phyloP scores from a whole-genome alignment of 139 green algal species.

The Haematococcus lacustris region DNA sequence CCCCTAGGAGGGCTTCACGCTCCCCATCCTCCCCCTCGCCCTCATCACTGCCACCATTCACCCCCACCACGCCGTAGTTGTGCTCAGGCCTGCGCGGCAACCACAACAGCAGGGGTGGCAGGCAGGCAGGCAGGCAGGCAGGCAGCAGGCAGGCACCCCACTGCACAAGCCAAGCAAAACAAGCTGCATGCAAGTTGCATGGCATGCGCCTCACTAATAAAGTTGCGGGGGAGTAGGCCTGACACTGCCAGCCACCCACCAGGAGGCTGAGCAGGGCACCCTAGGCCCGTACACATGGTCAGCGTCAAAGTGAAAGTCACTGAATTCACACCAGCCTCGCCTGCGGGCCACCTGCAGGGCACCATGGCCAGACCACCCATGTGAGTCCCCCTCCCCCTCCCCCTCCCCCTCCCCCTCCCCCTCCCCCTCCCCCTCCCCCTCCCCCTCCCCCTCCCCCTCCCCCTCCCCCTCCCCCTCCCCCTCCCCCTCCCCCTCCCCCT shows the following conservation, averaged over 20 bases:
- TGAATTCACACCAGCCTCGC: constrained; percentile 29
- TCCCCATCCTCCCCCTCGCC: background rate
- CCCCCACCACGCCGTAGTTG: constrained; percentile 8
- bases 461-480: too few species aligned
- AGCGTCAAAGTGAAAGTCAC: constrained; percentile 31
- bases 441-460: constrained; percentile 2
- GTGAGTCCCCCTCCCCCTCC: background rate
- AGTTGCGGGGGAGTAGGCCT: too few species aligned
- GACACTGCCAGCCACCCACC: too few species aligned
- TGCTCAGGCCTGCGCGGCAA: background rate
- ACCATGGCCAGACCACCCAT: background rate
- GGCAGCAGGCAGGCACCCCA: background rate
- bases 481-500: background rate
- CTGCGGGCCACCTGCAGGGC: constrained; percentile 13
- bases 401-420: background rate
- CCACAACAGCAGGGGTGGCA: background rate
- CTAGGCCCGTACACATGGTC: constrained; percentile 17
- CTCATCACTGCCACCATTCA: background rate
- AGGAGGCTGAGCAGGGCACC: background rate
- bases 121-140: background rate
- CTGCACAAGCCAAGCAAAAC: background rate
- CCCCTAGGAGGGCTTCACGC: too few species aligned
- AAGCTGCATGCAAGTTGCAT: background rate
- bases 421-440: constrained; percentile 6
- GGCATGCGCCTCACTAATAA: too few species aligned